A percentile compares a stretch with the other conserved stretches of the same genome.
These are phyloP conservation scores for Ceratonia siliqua DNA, from an alignment of 306 rosid genomes.

Conservation along the genomic window DNA sequence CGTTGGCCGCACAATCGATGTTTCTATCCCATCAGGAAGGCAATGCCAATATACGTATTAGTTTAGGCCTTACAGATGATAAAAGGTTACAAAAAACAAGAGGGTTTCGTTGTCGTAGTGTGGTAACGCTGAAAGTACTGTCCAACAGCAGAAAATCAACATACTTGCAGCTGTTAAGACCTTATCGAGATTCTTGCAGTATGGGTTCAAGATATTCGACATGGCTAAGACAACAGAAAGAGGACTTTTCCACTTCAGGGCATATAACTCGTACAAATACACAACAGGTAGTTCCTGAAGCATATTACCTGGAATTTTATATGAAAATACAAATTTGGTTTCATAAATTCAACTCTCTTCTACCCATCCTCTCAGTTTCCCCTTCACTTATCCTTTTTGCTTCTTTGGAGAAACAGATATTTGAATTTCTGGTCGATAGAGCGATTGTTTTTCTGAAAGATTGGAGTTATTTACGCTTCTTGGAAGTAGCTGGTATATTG, in stretches of 20 bases:
- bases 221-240: slow-evolving; percentile 31
- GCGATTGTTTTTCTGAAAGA: slow-evolving; percentile 34
- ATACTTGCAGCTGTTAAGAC: slow-evolving; percentile 33
- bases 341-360: neutral
- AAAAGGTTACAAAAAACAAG: slow-evolving; percentile 42
- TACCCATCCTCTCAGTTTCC: neutral
- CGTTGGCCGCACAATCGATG: slow-evolving; percentile 50
- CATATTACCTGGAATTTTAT: slow-evolving; percentile 9
- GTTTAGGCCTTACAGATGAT: slow-evolving; percentile 38
- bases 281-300: slow-evolving; percentile 44
- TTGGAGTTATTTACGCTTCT: slow-evolving; percentile 54
- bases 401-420: slow-evolving; percentile 33
- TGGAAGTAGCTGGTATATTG: slow-evolving; percentile 56
- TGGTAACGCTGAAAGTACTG: slow-evolving; percentile 43
- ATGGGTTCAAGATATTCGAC: slow-evolving; percentile 41
- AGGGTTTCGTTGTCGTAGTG: slow-evolving; percentile 37
- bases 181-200: slow-evolving; percentile 29
- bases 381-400: neutral
- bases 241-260: slow-evolving; percentile 32
- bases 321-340: slow-evolving; percentile 5
- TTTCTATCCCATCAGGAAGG: slow-evolving; percentile 35
- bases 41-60: slow-evolving; percentile 32
- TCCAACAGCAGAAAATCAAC: slow-evolving; percentile 46
- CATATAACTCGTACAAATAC: slow-evolving; percentile 26
- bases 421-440: slow-evolving; percentile 36